Evolutionary conservation across 768 basidiomycete genomes (phyloP).

Genomic region (Mycena epipterygia): DNA sequence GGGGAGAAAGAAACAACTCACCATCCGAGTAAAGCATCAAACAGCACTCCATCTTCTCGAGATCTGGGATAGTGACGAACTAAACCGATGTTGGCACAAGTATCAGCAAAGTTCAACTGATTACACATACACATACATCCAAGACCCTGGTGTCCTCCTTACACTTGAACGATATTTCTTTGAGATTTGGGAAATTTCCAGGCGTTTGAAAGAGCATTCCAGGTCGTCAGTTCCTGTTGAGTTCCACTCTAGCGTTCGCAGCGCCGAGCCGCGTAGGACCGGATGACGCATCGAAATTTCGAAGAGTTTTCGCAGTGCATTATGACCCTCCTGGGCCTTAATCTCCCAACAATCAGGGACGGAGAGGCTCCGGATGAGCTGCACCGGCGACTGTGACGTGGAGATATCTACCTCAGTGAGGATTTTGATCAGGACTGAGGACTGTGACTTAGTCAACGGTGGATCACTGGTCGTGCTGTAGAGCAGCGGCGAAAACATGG

Average conservation of each 20-base stretch:
- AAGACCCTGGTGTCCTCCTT: background rate
- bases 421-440: background rate
- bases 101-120: background rate
- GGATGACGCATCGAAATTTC: background rate
- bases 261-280: background rate
- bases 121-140: background rate
- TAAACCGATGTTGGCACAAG: background rate
- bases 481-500: background rate
- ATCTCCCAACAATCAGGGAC: background rate
- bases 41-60: background rate
- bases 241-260: background rate
- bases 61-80: background rate
- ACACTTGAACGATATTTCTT: background rate
- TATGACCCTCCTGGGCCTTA: background rate
- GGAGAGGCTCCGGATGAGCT: background rate
- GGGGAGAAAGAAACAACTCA: background rate
- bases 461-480: background rate
- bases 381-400: background rate
- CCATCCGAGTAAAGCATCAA: background rate
- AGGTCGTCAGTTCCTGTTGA: background rate
- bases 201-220: background rate
- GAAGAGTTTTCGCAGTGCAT: background rate
- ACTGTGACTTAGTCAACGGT: background rate
- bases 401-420: background rate
- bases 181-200: constrained; percentile 6